phyloP scores from a whole-genome alignment of 345 rosid genomes.

The Tarenaya hassleriana region DNA sequence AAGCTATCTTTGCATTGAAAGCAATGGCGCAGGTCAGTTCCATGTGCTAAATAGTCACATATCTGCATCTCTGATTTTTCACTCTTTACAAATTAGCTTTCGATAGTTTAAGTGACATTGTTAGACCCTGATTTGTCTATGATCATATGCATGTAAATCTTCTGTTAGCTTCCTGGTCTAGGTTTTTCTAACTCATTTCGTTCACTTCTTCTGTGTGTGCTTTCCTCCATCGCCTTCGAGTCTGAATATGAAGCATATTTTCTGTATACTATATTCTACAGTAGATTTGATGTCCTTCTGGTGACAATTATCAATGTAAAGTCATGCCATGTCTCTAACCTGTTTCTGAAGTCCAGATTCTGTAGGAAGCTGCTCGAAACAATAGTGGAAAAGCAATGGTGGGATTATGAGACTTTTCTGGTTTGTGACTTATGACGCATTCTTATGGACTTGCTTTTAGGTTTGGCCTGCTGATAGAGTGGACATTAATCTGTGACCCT shows the following conservation, averaged over 20 bases:
- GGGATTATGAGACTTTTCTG: slow-evolving; percentile 99
- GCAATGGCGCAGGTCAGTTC: slow-evolving; percentile 56
- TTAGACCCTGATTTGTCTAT: background rate
- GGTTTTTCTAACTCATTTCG: slow-evolving; percentile 6
- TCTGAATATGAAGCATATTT: slow-evolving; percentile 13
- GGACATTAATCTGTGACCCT: too few species aligned
- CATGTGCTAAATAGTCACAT: slow-evolving; percentile 8
- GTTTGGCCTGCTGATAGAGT: too few species aligned
- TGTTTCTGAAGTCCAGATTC: slow-evolving; percentile 18
- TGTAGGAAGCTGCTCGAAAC: slow-evolving; percentile 70
- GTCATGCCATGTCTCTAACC: slow-evolving; percentile 10
- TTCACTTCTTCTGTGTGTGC: slow-evolving; percentile 2
- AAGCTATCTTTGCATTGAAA: slow-evolving; percentile 44
- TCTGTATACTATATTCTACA: slow-evolving; percentile 4
- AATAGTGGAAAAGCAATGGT: slow-evolving; percentile 86
- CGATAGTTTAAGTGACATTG: slow-evolving; percentile 2
- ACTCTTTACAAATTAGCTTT: slow-evolving; percentile 5
- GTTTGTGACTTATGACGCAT: slow-evolving; percentile 47
- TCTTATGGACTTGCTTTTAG: too few species aligned
- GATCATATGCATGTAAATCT: background rate
- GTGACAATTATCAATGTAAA: slow-evolving; percentile 5
- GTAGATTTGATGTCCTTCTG: slow-evolving; percentile 6
- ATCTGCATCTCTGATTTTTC: slow-evolving; percentile 9
- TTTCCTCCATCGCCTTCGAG: slow-evolving; percentile 8
- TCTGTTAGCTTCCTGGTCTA: slow-evolving; percentile 17